These are phyloP conservation scores for Hymenoscyphus scutula DNA, from an alignment of 2,329 filamentous ascomycete genomes.

Conservation along the genomic window DNA sequence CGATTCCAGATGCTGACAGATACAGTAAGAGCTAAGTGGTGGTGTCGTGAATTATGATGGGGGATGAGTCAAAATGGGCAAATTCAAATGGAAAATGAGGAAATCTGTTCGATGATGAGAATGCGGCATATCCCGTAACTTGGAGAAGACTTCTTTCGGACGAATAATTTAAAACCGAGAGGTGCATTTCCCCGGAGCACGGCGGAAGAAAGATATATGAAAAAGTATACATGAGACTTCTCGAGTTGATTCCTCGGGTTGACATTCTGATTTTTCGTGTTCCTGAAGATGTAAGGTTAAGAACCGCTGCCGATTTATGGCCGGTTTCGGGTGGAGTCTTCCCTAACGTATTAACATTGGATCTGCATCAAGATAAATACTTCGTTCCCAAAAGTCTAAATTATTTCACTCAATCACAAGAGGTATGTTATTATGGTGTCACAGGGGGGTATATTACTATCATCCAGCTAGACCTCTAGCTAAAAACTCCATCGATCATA, in stretches of 20 bases:
- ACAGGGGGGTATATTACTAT: not conserved
- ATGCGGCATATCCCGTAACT: too few species aligned
- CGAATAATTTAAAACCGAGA: not conserved
- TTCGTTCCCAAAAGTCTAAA: too few species aligned
- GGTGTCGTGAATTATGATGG: not conserved
- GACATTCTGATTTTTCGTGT: too few species aligned
- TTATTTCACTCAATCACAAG: not conserved
- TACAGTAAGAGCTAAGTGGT: not conserved
- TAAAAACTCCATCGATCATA: not conserved
- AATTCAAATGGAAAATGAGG: too few species aligned
- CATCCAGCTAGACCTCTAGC: slow-evolving; percentile 4
- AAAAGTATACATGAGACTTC: not conserved
- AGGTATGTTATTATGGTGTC: not conserved
- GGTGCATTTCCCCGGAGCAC: not conserved
- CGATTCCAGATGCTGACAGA: not conserved
- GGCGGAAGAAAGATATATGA: not conserved
- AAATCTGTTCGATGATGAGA: too few species aligned
- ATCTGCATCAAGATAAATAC: too few species aligned
- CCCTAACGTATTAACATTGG: too few species aligned
- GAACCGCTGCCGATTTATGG: too few species aligned
- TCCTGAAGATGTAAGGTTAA: too few species aligned
- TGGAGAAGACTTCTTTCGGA: too few species aligned
- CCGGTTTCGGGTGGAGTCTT: too few species aligned
- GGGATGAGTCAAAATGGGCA: not conserved
- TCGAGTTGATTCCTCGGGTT: too few species aligned